Percentiles rank a stretch among this genome's conserved stretches.
Conservation (phyloP, 148 eudicot genomes). For the Rhododendron mucronatum region DNA sequence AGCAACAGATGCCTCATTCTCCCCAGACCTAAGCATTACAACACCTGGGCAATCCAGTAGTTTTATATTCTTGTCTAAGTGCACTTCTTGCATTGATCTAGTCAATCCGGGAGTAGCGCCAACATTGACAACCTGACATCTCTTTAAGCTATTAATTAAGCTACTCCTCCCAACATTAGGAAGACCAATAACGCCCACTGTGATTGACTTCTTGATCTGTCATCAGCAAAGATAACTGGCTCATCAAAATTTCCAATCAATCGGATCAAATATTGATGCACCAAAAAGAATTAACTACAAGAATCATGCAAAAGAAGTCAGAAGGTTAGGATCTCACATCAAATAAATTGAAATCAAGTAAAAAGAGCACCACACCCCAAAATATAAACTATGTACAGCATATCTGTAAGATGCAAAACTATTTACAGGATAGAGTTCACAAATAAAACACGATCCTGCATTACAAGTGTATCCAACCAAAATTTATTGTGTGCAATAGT, state of each 20-base stretch:
- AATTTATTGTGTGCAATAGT: neutral
- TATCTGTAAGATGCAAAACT: neutral
- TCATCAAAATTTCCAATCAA: neutral
- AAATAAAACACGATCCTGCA: neutral
- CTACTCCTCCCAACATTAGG: slow-evolving; percentile 99
- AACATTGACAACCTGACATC: slow-evolving; percentile 84
- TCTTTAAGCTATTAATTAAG: slow-evolving; percentile 92
- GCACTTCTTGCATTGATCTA: slow-evolving; percentile 94
- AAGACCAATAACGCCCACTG: slow-evolving; percentile 86
- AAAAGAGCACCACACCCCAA: neutral
- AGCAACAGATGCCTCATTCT: slow-evolving; percentile 67
- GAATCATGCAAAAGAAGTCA: neutral
- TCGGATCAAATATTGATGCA: neutral
- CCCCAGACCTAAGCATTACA: slow-evolving; percentile 74
- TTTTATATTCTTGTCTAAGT: slow-evolving; percentile 85
- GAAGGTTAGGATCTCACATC: neutral
- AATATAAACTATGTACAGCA: neutral
- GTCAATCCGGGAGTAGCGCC: slow-evolving; percentile 98
- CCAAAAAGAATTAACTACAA: neutral
- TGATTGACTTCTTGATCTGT: slow-evolving; percentile 88
- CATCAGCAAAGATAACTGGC: slow-evolving; percentile 1
- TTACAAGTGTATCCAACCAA: neutral
- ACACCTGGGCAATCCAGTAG: slow-evolving; percentile 97
- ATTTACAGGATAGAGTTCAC: neutral
- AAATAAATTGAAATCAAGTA: neutral